A percentile compares a stretch with the other conserved stretches of the same genome.
These are phyloP conservation scores for Brassica cretica DNA, from an alignment of 345 rosid species.

Conservation along the genomic window DNA sequence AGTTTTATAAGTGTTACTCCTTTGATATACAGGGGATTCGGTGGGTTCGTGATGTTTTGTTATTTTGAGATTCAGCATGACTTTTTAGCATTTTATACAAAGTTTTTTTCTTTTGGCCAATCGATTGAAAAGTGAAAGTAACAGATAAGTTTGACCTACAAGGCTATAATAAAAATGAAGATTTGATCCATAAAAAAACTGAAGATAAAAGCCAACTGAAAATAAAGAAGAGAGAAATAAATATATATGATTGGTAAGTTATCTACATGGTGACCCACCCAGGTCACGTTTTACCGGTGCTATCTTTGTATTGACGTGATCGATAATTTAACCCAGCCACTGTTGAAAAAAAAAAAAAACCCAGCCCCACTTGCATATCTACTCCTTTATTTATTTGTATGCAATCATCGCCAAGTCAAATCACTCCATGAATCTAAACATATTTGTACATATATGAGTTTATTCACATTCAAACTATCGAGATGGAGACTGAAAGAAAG, in stretches of 20 bases:
- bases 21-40: too few species aligned
- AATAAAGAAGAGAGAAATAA: constrained; percentile 12
- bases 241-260: constrained; percentile 35
- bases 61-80: neutral
- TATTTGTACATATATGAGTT: neutral
- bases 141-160: neutral
- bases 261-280: constrained; percentile 19
- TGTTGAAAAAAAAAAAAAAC: neutral
- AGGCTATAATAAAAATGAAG: neutral
- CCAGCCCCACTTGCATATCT: constrained; percentile 11
- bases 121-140: neutral
- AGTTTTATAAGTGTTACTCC: too few species aligned
- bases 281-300: constrained; percentile 22
- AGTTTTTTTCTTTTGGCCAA: neutral
- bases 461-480: neutral
- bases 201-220: neutral
- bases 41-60: neutral
- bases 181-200: neutral
- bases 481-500: neutral
- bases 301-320: constrained; percentile 13
- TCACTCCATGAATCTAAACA: neutral
- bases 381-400: neutral
- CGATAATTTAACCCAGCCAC: constrained; percentile 18
- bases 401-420: constrained; percentile 13
- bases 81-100: neutral